Percentiles rank a stretch among this genome's conserved stretches.
Conservation (phyloP, 179 eudicot species). For the Beta macrorhiza region DNA sequence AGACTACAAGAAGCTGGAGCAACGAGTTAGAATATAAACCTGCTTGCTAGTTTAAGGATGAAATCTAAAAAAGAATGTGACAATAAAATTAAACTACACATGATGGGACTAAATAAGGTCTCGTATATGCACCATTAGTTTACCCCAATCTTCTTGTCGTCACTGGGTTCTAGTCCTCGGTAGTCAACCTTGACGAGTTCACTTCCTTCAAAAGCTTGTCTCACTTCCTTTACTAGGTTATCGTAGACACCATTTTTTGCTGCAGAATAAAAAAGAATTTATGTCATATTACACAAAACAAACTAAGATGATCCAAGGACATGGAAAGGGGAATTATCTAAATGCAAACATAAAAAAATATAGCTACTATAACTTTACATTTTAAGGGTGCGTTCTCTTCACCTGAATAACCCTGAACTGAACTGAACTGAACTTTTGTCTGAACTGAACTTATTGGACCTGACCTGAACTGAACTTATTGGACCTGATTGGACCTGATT, state of each 20-base stretch:
- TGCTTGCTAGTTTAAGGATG: too few relatives aligned
- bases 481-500: too few relatives aligned
- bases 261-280: slow-evolving; percentile 25
- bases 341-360: not conserved
- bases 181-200: slow-evolving; percentile 72
- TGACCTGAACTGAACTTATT: too few relatives aligned
- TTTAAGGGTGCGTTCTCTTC: too few relatives aligned
- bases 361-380: too few relatives aligned
- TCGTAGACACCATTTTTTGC: slow-evolving; percentile 84
- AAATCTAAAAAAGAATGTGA: not conserved
- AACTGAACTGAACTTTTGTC: too few relatives aligned
- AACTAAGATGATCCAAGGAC: not conserved
- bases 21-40: too few relatives aligned
- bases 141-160: slow-evolving; percentile 88
- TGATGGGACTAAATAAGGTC: not conserved
- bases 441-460: too few relatives aligned
- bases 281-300: slow-evolving; percentile 11
- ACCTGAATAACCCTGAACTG: too few relatives aligned
- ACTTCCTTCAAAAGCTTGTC: slow-evolving; percentile 83
- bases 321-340: not conserved
- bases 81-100: not conserved
- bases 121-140: slow-evolving; percentile 60
- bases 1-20: not conserved
- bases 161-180: slow-evolving; percentile 77
- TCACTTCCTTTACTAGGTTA: slow-evolving; percentile 71